Evolutionary conservation across 352 stramenopile species (phyloP), one percentile per base, ranked within the genome.

Genomic region (Salisapilia sapeloensis): DNA sequence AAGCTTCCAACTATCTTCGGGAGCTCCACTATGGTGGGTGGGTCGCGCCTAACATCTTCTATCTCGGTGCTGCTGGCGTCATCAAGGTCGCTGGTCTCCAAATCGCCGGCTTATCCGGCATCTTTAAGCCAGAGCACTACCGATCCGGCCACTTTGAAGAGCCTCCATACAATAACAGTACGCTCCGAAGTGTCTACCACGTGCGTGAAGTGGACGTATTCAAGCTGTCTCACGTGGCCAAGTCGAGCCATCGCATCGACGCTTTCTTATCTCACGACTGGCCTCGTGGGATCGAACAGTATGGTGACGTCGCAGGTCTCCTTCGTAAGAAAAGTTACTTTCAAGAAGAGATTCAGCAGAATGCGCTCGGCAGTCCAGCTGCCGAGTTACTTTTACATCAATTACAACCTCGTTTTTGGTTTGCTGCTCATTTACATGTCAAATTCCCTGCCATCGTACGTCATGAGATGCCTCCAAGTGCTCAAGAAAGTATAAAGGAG

Each of bases 21-120:
- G 93, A 98, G 46, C 65, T 99, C 21, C 80, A 95, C 44, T 98
- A 98, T 50, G 95, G 95, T 16, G 95, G 95, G 8, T 99, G 90
- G 86, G 86, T 98, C 11, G 95, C 95, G 16, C 93, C 93, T 7
- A 97, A 98, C 42, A 99, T 99, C 33, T 99, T 98, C 60, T 99
- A 97, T 50, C 40, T 99, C 1, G 95, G 95, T 1, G 71, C 72
- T 8, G 85, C 91, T 5, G 93, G 92, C 3, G 84, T 96, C 16
- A 76, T 99, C 21, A 74, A 65, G 20, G 72, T 95, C 18, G 77
- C 76, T 13, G 90, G 87, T 4, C 44, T 99, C 29, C 67, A 92
- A 15, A 98, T 99, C 44, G 92, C 60, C n/a, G 94, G 94, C 4
- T 49, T 99, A 14, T 97, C 89, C 32, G 94, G 95, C 6, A 99